Evolutionary conservation across 2,329 filamentous ascomycete genomes (phyloP).

Genomic region (Byssoonygena ceratinophila): DNA sequence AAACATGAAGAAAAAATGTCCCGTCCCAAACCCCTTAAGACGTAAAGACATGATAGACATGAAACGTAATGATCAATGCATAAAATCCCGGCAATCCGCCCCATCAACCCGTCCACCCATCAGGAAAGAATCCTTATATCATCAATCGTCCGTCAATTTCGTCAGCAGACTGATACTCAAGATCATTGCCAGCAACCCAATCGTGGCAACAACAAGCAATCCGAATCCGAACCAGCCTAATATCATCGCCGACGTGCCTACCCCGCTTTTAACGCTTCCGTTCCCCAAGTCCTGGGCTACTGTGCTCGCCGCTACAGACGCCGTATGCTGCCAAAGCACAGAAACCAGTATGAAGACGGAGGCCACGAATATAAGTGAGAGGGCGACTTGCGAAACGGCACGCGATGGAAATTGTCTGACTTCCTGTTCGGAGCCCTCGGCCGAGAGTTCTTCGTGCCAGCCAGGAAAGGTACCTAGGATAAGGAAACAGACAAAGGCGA

Average conservation of each 20-base stretch:
- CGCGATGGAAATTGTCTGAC: slow-evolving; percentile 90
- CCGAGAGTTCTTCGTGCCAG: slow-evolving; percentile 78
- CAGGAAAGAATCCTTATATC: slow-evolving; percentile 3
- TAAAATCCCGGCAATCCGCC: background rate
- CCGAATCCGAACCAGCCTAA: slow-evolving; percentile 96
- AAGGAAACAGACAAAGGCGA: slow-evolving; percentile 91
- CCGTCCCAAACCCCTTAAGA: background rate
- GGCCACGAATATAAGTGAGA: slow-evolving; percentile 76
- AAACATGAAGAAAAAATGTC: background rate
- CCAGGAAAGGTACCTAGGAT: slow-evolving; percentile 93
- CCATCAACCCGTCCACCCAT: background rate
- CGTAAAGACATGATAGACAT: background rate
- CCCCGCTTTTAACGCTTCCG: slow-evolving; percentile 72
- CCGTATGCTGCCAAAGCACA: slow-evolving; percentile 63
- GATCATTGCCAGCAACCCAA: slow-evolving; percentile 91
- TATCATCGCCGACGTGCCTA: slow-evolving; percentile 92
- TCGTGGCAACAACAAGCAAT: slow-evolving; percentile 85
- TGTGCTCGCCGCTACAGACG: slow-evolving; percentile 85
- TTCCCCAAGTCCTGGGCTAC: slow-evolving; percentile 90
- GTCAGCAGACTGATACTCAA: slow-evolving; percentile 75
- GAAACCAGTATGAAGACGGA: slow-evolving; percentile 57
- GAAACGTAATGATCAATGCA: background rate
- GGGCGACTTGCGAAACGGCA: slow-evolving; percentile 80
- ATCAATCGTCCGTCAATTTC: slow-evolving; percentile 42
- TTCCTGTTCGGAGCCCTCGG: slow-evolving; percentile 74